Evolutionary conservation across 176 grass and related monocot species (phyloP), one percentile per base, ranked within the genome.

Genomic region (Puya raimondii): DNA sequence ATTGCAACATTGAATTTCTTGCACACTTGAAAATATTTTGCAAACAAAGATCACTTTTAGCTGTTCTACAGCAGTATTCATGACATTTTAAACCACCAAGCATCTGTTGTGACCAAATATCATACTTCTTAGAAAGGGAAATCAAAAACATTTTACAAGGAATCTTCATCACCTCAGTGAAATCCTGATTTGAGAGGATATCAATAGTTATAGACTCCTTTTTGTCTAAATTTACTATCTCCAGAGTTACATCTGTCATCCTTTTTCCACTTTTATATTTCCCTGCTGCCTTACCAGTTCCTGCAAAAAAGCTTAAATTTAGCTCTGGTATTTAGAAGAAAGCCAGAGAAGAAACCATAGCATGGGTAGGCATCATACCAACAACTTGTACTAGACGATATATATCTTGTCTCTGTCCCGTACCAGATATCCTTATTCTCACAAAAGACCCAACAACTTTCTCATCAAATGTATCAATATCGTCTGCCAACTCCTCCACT

Each of bases 121-220:
- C 17, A 61, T 61, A 61, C 8, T 22, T n/a, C 33, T 42, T 12
- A 53, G 15, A 26, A 3, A 70, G 17, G 20, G 48, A 9, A 1
- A 49, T 13, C 11, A 21, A 12, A 53, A 33, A 2, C 23, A 66
- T 50, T 9, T 53, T 70, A 79, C 53, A 69, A 64, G 64, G 52
- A 68, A 42, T 42, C 4, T 42, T 7, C 71, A 84, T 80, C 29
- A 99, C 95, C 90, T 99, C 95, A 21, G 82, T 94, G 71, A 99
- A 99, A 48, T 99, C 95, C 71, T 99, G 95, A 82, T 99, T 99
- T 74, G 95, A 99, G 33, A 92, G 91, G 68, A 88, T 99, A 81
- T 99, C 95, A 86, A 99, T 66, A 72, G 87, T 93, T 75, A 99
- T 92, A 76, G 81, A 22, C 78, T 99, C 95, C 48, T 74, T 84